phyloP scores from a whole-genome alignment of 192 early-diverging fungal species.

The Phycomyces nitens region DNA sequence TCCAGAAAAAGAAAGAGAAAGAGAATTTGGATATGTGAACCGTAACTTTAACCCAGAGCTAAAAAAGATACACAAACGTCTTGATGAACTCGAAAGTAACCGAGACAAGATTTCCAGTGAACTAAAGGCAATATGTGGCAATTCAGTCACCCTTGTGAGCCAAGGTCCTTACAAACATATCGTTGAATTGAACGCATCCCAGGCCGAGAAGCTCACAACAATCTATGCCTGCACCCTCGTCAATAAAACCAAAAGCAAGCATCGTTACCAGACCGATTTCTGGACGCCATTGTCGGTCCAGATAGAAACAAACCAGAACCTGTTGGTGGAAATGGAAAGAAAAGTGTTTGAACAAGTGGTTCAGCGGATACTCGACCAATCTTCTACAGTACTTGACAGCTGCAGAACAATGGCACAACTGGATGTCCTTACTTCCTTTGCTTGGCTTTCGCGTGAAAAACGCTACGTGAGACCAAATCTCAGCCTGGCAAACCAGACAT shows the following conservation, averaged over 20 bases:
- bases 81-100: slow-evolving; percentile 41
- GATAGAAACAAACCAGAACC: slow-evolving; percentile 42
- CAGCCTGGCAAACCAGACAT: slow-evolving; percentile 1
- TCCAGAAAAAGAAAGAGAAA: slow-evolving; percentile 34
- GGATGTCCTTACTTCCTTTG: slow-evolving; percentile 64
- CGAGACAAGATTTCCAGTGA: slow-evolving; percentile 36
- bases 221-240: slow-evolving; percentile 39
- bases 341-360: slow-evolving; percentile 45
- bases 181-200: slow-evolving; percentile 51
- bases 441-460: slow-evolving; percentile 48
- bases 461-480: slow-evolving; percentile 52
- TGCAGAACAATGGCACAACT: slow-evolving; percentile 61
- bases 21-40: slow-evolving; percentile 50
- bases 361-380: slow-evolving; percentile 45
- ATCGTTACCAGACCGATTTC: slow-evolving; percentile 45
- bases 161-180: slow-evolving; percentile 44
- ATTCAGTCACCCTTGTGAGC: slow-evolving; percentile 41
- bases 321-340: slow-evolving; percentile 50
- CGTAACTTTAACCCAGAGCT: slow-evolving; percentile 39
- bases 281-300: slow-evolving; percentile 60
- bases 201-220: slow-evolving; percentile 34
- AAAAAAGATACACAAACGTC: slow-evolving; percentile 35
- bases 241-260: slow-evolving; percentile 46
- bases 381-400: slow-evolving; percentile 54
- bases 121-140: slow-evolving; percentile 37